Percentiles rank a stretch among this genome's conserved stretches.
Evolutionary conservation across 805 yeast genomes (phyloP).

Genomic region (Saturnispora saitoi): DNA sequence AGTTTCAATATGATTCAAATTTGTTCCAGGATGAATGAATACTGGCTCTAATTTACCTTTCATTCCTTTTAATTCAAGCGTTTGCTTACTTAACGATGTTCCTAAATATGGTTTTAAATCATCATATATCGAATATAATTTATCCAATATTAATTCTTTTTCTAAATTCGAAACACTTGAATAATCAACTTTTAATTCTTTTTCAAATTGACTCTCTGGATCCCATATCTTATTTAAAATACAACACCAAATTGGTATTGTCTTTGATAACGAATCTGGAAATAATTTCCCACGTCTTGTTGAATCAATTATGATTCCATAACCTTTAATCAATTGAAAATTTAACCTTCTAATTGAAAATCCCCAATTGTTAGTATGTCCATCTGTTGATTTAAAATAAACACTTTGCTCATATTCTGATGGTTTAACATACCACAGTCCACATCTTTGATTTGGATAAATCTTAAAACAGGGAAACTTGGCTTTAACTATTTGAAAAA

Average conservation of each 20-base stretch:
- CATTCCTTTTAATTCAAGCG: constrained; percentile 22
- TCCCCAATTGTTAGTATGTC: constrained; percentile 76
- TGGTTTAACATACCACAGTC: constrained; percentile 71
- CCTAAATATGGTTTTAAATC: constrained; percentile 2
- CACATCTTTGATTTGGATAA: constrained; percentile 78
- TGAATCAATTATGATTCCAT: constrained; percentile 62
- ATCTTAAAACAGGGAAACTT: constrained; percentile 30
- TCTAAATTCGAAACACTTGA: constrained; percentile 51
- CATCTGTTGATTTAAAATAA: constrained; percentile 88
- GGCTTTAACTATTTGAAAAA: constrained; percentile 35
- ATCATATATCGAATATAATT: constrained; percentile 31
- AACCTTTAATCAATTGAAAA: constrained; percentile 51
- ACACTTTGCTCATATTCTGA: constrained; percentile 32
- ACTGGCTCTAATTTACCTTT: constrained; percentile 52
- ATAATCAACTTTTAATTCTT: constrained; percentile 33
- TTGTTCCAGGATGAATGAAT: constrained; percentile 57
- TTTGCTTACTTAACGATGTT: constrained; percentile 10
- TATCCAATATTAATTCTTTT: constrained; percentile 37
- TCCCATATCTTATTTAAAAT: constrained; percentile 52
- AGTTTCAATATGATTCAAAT: not conserved
- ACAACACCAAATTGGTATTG: constrained; percentile 89
- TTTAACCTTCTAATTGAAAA: constrained; percentile 69
- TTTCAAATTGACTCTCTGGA: constrained; percentile 19
- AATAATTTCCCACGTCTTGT: constrained; percentile 77
- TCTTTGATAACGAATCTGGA: constrained; percentile 83